A percentile compares a stretch with the other conserved stretches of the same genome.
These are phyloP conservation scores for Colletotrichum lentis DNA, from an alignment of 2,329 filamentous ascomycete genomes.

Conservation along the genomic window DNA sequence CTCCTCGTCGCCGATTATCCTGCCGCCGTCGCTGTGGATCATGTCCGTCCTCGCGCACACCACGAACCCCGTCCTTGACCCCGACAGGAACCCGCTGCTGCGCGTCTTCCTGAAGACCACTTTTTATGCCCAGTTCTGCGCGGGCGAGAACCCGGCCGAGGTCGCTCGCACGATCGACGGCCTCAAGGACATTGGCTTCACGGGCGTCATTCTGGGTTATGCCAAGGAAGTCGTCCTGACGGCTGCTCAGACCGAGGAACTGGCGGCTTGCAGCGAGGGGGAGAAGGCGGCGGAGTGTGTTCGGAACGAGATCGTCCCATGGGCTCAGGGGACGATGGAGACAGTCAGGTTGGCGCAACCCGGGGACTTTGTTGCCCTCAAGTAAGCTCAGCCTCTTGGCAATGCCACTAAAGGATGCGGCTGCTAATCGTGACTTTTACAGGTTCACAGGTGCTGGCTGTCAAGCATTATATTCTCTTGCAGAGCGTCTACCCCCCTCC, in stretches of 20 bases:
- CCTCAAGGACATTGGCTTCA: constrained; percentile 79
- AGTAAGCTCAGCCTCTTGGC: constrained; percentile 51
- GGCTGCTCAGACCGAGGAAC: constrained; percentile 58
- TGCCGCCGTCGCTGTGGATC: constrained; percentile 72
- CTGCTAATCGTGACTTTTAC: constrained; percentile 3
- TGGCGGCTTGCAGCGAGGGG: constrained; percentile 56
- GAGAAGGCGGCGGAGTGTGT: constrained; percentile 59
- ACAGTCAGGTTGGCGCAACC: constrained; percentile 74
- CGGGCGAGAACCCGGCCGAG: constrained; percentile 76
- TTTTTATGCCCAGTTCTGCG: constrained; percentile 92
- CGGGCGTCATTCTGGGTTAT: constrained; percentile 85
- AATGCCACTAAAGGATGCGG: neutral
- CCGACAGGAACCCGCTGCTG: constrained; percentile 78
- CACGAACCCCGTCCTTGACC: constrained; percentile 70
- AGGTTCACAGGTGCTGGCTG: constrained; percentile 84
- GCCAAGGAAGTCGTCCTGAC: constrained; percentile 80
- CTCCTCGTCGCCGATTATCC: constrained; percentile 74
- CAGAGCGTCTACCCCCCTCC: constrained; percentile 68
- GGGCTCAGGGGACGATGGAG: constrained; percentile 77
- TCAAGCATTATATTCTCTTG: constrained; percentile 73
- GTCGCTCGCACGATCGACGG: constrained; percentile 70
- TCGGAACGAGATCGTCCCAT: constrained; percentile 70
- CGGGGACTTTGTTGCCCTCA: constrained; percentile 72
- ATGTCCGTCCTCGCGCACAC: constrained; percentile 77
- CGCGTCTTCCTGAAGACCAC: constrained; percentile 77